Evolutionary conservation across 2,329 filamentous ascomycete genomes (phyloP), one percentile per base, ranked within the genome.

Genomic region (Westerdykella sp.): DNA sequence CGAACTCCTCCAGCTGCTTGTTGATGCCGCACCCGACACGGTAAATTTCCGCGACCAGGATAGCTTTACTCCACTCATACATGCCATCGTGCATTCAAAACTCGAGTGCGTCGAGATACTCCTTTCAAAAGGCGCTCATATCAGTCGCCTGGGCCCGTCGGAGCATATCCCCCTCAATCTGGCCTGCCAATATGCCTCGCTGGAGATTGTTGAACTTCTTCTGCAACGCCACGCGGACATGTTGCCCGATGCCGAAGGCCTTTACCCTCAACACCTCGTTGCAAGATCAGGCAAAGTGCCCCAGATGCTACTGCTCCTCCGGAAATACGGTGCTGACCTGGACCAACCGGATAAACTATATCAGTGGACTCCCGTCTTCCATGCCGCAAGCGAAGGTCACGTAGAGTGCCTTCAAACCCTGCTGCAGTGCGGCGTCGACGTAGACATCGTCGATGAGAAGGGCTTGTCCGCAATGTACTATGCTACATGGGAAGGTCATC

Each of bases 251-350:
- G 93, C 93, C 2, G 93, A 98, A 72, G 93, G 93, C 1, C 74
- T 98, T 10, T 98, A 87, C 62, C 93, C 93, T n/a, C 93, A 97
- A 63, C 93, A 98, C 69, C 78, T 97, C 28, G 91, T 97, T 15
- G 91, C 93, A 18, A 80, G 93, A 43, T 93, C 91, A 23, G 88
- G 88, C 2, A 83, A 90, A 59, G 85, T 82, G 1, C 85, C 89
- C 1, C 77, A 87, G 42, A 77, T 96, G 22, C 74, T 97, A 10
- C 71, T 90, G 12, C 74, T 96, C 32, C 74, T 98, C 11, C 85
- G 89, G 63, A 76, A 85, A 40, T 90, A 93, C 58, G 90, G 90
- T 1, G 91, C 89, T 16, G 84, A 98, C 62, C 76, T 98, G 35
- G 81, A 98, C 58, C 90, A 97, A 64, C 76, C 87, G 25, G 93